phyloP scores from a whole-genome alignment of 208 protist genomes.

The Vickermania ingenoplastis region DNA sequence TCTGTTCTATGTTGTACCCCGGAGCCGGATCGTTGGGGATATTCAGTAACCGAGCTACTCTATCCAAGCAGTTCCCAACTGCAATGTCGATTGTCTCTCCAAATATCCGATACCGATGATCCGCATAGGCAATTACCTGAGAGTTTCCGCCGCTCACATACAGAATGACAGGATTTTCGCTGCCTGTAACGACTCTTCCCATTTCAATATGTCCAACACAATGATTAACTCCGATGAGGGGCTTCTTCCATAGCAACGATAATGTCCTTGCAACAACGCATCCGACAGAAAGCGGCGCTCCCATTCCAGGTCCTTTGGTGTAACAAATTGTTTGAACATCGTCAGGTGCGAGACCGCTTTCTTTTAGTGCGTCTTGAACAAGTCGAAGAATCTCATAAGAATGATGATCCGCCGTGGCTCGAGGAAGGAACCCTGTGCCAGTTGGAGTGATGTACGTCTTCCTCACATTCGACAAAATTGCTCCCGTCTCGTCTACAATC shows the following conservation, averaged over 20 bases:
- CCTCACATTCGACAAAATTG: conserved; percentile 95
- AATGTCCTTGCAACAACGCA: conserved; percentile 77
- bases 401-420: conserved; percentile 98
- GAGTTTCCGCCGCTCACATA: conserved; percentile 99
- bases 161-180: conserved; percentile 95
- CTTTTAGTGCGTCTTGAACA: conserved; percentile 88
- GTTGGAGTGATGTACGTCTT: conserved; percentile 97
- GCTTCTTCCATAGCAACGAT: conserved; percentile 80
- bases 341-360: conserved; percentile 67
- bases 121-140: conserved; percentile 96
- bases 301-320: conserved; percentile 98
- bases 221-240: conserved; percentile 98
- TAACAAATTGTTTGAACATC: conserved; percentile 95
- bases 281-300: conserved; percentile 87
- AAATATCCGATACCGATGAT: conserved; percentile 98
- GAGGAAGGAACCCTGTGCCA: conserved; percentile 97
- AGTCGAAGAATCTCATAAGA: conserved; percentile 62
- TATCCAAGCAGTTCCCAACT: conserved; percentile 97
- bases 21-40: conserved; percentile 98
- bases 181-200: conserved; percentile 95
- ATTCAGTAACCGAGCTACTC: conserved; percentile 92
- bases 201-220: conserved; percentile 99
- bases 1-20: conserved; percentile 99
- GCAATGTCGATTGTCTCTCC: conserved; percentile 99
- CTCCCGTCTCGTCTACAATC: conserved; percentile 90